Base-by-base conservation (phyloP, 2,329 filamentous ascomycete genomes). In the Colletotrichum sidae region DNA sequence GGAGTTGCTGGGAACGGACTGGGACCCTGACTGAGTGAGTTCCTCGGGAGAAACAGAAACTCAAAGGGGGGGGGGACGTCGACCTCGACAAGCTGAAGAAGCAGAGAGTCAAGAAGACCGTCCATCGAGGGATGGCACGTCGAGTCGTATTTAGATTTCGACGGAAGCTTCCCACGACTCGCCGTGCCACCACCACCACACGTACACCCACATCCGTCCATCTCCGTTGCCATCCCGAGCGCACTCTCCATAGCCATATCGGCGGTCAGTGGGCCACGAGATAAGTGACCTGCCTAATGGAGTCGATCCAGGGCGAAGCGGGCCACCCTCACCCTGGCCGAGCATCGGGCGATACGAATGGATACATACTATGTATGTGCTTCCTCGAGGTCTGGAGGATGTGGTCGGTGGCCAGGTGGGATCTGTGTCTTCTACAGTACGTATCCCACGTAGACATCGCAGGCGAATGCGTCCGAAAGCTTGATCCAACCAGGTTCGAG, bases 251-350 rank as follows among this genome's bases (percentile, higher is more conserved):
- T 13, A 17, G 51, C 58, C 52, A 53, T 66, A 62, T 63, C 57
- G 58, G 58, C 41, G 47, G 33, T 44, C 37, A 34, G 63, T 56
- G 63, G 63, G 47, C 51, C 25, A 25, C 63, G 63, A 42, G 47
- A 66, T 62, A 56, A 47, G 9, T 44, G 58, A 66, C 63, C 63
- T 66, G 63, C 63, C 63, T 56, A 52, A 66, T 63, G 47, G 58
- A 53, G 59, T 56, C 39, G n/a, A 35, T 10, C 25, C 25, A 25
- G 4, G 10, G n/a, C 51, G 57, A 52, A 55, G 62, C 62, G 58
- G 57, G 62, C 51, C 55, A 46, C 46, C 35, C 46, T 17, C 55
- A 46, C 46, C 62, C 51, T 65, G 62, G 57, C 46, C 45, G 46
- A 61, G 41, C 52, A 46, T 62, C 46, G 46, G 46, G 8, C 46